A percentile compares a stretch with the other conserved stretches of the same genome.
These are phyloP conservation scores for Nosema muscidifuracis DNA, from an alignment of 371 early-diverging fungal species.

Conservation along the genomic window DNA sequence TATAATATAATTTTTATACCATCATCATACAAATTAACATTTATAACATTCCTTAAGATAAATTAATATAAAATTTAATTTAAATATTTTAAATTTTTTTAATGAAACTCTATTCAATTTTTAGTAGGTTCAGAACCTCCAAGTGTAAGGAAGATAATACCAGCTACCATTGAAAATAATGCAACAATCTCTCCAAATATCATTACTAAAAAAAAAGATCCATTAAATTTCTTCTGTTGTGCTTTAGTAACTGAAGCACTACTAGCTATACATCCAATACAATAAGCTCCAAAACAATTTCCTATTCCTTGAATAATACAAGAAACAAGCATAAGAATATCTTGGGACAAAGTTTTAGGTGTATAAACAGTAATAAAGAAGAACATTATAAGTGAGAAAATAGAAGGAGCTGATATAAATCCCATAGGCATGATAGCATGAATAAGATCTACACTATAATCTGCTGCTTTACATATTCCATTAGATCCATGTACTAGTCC, in stretches of 20 bases:
- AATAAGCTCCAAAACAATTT: conserved; percentile 51
- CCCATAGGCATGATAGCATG: conserved; percentile 58
- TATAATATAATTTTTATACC: too few species aligned
- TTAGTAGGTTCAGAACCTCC: neutral
- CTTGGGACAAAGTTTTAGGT: conserved; percentile 29
- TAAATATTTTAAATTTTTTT: too few species aligned
- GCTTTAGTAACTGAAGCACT: conserved; percentile 59
- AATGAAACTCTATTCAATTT: too few species aligned
- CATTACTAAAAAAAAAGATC: conserved; percentile 56
- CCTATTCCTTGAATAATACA: conserved; percentile 55
- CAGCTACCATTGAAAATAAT: conserved; percentile 57
- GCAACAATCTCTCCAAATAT: conserved; percentile 63
- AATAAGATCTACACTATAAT: conserved; percentile 49
- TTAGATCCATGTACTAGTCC: conserved; percentile 52
- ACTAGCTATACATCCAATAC: conserved; percentile 56
- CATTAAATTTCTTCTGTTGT: conserved; percentile 61
- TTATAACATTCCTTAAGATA: too few species aligned
- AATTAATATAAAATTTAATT: too few species aligned
- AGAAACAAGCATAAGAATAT: conserved; percentile 49
- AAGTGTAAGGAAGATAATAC: conserved; percentile 46
- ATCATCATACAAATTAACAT: too few species aligned
- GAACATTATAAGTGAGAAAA: conserved; percentile 58
- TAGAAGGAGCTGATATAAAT: conserved; percentile 59
- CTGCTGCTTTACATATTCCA: conserved; percentile 60
- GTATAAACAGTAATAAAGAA: conserved; percentile 38